Conservation (phyloP, 805 yeast species). For the Saturnispora saitoi region DNA sequence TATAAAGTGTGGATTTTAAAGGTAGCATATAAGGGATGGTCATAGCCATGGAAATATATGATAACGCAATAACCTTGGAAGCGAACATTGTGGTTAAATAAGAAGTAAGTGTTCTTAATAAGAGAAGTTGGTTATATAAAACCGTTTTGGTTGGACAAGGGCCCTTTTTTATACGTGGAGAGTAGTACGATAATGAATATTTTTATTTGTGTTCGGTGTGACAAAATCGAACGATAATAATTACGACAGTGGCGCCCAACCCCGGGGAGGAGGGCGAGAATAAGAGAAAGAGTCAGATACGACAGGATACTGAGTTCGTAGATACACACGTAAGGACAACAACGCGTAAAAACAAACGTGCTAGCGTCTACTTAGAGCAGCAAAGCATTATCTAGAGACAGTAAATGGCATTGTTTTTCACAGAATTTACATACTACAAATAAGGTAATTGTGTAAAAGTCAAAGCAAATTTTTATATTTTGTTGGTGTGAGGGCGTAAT, state of each 20-base stretch:
- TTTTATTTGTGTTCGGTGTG: neutral
- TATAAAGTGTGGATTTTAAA: slow-evolving; percentile 21
- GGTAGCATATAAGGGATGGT: slow-evolving; percentile 30
- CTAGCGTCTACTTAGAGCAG: no score
- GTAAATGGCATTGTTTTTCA: no score
- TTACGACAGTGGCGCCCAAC: neutral
- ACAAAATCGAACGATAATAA: neutral
- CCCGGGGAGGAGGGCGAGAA: no score
- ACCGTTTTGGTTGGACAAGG: neutral
- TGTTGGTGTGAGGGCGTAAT: neutral
- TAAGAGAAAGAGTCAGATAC: no score
- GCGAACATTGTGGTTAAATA: neutral
- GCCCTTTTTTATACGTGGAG: neutral
- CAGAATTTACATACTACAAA: no score
- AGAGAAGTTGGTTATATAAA: neutral
- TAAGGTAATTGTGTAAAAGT: no score
- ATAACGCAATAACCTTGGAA: slow-evolving; percentile 21
- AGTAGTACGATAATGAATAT: neutral
- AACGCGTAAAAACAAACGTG: no score
- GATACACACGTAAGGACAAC: no score
- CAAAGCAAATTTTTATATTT: no score
- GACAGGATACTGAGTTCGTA: no score
- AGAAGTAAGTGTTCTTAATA: neutral
- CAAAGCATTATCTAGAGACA: no score
- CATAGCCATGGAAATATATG: slow-evolving; percentile 28